Percentiles rank a stretch among this genome's conserved stretches.
Evolutionary conservation across 106 monocot species (phyloP).

Genomic region (Amphibolis antarctica): DNA sequence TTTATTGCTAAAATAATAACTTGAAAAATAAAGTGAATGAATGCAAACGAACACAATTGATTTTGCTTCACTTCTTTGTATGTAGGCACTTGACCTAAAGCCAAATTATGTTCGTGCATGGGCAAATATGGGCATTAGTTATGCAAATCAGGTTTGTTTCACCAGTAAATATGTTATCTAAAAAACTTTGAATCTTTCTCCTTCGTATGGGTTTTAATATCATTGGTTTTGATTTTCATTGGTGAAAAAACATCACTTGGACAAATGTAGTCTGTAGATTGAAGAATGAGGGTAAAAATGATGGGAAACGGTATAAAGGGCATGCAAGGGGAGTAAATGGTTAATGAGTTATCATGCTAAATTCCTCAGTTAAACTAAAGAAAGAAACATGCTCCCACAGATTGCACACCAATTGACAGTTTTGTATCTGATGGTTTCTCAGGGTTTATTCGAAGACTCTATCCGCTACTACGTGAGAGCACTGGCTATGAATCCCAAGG

Average conservation of each 20-base stretch:
- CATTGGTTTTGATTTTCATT: background rate
- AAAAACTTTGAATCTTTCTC: background rate
- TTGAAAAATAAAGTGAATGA: too few species aligned
- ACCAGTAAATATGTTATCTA: background rate
- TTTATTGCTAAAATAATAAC: too few species aligned
- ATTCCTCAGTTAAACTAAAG: too few species aligned
- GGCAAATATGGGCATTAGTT: conserved; percentile 99
- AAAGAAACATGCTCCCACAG: too few species aligned
- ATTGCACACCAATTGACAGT: too few species aligned
- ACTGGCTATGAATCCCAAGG: conserved; percentile 94
- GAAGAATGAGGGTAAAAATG: background rate
- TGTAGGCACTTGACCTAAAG: conserved; percentile 87
- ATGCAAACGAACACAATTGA: too few species aligned
- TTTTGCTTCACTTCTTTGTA: too few species aligned
- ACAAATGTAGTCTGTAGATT: background rate
- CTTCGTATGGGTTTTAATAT: background rate
- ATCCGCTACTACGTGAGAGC: conserved; percentile 91
- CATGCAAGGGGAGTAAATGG: too few species aligned
- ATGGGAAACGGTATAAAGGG: background rate
- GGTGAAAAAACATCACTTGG: background rate
- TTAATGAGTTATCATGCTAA: too few species aligned
- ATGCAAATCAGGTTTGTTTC: conserved; percentile 82
- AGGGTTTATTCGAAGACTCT: conserved; percentile 84
- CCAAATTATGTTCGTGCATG: conserved; percentile 98
- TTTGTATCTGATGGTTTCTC: background rate